These are phyloP conservation scores for Diospyros kaki DNA, from an alignment of 148 eudicot genomes.

Conservation along the genomic window DNA sequence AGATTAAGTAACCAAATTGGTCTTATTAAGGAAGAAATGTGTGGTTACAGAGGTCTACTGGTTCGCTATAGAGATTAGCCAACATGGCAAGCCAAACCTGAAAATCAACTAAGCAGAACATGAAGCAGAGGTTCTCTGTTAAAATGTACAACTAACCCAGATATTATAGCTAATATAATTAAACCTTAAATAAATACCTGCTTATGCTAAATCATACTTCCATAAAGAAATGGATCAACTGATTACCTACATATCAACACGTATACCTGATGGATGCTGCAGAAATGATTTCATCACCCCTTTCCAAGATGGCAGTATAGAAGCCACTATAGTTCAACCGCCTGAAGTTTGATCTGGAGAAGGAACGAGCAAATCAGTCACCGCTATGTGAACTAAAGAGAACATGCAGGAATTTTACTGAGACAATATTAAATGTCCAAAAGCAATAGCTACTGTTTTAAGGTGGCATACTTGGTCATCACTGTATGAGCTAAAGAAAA, in stretches of 20 bases:
- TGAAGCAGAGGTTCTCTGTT: too few species aligned
- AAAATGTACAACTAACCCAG: too few species aligned
- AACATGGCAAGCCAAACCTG: too few species aligned
- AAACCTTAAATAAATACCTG: too few species aligned
- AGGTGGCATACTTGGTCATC: not conserved
- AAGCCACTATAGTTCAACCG: slow-evolving; percentile 80
- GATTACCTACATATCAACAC: not conserved
- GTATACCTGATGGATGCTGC: slow-evolving; percentile 94
- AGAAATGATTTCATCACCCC: slow-evolving; percentile 83
- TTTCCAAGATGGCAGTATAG: slow-evolving; percentile 82
- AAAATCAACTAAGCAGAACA: too few species aligned
- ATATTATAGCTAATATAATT: too few species aligned
- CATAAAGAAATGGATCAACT: not conserved
- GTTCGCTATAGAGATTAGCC: too few species aligned
- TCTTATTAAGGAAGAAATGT: too few species aligned
- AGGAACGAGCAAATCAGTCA: slow-evolving; percentile 3
- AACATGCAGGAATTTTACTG: not conserved
- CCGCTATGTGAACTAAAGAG: not conserved
- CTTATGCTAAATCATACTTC: not conserved
- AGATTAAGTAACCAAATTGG: too few species aligned
- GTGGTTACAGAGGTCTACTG: too few species aligned
- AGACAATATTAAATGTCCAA: not conserved
- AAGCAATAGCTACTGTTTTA: not conserved
- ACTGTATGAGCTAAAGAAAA: not conserved
- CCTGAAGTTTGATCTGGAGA: slow-evolving; percentile 76